Evolutionary conservation across 2,329 filamentous ascomycete species (phyloP).

Genomic region (Microascus cirrosus): DNA sequence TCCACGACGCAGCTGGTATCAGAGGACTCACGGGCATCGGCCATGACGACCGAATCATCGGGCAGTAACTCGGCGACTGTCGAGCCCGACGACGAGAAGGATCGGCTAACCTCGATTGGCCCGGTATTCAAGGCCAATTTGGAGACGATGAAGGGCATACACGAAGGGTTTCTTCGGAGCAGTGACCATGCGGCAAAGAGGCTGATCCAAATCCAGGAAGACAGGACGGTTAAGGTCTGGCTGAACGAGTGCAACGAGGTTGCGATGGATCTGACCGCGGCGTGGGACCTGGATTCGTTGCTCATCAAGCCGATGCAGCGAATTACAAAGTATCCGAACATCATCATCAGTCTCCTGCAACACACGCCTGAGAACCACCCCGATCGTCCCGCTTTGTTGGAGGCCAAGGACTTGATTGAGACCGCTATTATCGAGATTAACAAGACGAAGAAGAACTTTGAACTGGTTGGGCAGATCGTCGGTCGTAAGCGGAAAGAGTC

Average conservation of each 20-base stretch:
- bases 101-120: slow-evolving; percentile 40
- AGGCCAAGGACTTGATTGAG: slow-evolving; percentile 42
- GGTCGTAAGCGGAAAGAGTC: slow-evolving; percentile 78
- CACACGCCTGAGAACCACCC: slow-evolving; percentile 75
- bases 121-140: slow-evolving; percentile 45
- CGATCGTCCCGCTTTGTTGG: slow-evolving; percentile 55
- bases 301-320: slow-evolving; percentile 95
- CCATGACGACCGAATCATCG: slow-evolving; percentile 13
- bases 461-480: slow-evolving; percentile 84
- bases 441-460: slow-evolving; percentile 88
- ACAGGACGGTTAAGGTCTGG: slow-evolving; percentile 66
- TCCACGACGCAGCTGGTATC: slow-evolving; percentile 15
- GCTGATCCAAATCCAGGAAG: slow-evolving; percentile 51
- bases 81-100: slow-evolving; percentile 38
- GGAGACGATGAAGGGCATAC: slow-evolving; percentile 47
- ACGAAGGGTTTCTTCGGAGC: slow-evolving; percentile 52
- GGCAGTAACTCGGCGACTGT: slow-evolving; percentile 18
- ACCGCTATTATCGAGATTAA: slow-evolving; percentile 78
- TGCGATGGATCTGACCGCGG: slow-evolving; percentile 81
- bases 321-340: slow-evolving; percentile 83
- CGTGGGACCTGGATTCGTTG: slow-evolving; percentile 93
- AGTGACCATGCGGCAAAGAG: slow-evolving; percentile 52
- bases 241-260: slow-evolving; percentile 86
- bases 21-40: slow-evolving; percentile 28
- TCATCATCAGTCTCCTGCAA: slow-evolving; percentile 70